A percentile compares a stretch with the other conserved stretches of the same genome.
These are phyloP conservation scores for Stylonectria norvegica DNA, from an alignment of 2,329 filamentous ascomycete species.

Conservation along the genomic window DNA sequence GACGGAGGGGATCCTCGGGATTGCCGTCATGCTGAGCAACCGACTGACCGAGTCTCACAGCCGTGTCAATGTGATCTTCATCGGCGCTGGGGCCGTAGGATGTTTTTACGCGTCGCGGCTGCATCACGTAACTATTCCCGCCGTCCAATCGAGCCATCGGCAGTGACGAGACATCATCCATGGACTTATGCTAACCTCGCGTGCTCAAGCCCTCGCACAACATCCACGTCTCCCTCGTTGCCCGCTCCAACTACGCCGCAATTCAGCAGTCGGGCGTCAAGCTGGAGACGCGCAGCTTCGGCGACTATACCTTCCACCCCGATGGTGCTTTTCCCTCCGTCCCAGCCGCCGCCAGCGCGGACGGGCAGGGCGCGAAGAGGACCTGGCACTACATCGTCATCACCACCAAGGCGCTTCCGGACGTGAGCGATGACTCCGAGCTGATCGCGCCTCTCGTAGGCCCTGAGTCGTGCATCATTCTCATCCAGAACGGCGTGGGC, in stretches of 20 bases:
- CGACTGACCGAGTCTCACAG: conserved; percentile 6
- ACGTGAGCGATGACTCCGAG: conserved; percentile 57
- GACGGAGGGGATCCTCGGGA: background rate
- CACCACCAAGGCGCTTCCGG: conserved; percentile 67
- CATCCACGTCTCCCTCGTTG: conserved; percentile 64
- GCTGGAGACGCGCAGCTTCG: conserved; percentile 63
- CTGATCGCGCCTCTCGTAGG: conserved; percentile 60
- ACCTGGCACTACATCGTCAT: conserved; percentile 62
- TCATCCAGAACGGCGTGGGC: conserved; percentile 70
- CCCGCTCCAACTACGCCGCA: conserved; percentile 68
- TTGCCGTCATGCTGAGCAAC: conserved; percentile 14
- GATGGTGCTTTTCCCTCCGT: conserved; percentile 61
- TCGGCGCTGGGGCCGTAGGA: conserved; percentile 68
- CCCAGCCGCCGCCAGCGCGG: conserved; percentile 45
- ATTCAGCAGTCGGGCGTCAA: conserved; percentile 60
- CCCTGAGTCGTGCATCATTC: conserved; percentile 54
- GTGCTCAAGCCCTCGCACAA: conserved; percentile 43
- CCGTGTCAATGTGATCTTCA: conserved; percentile 57
- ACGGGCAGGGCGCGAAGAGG: conserved; percentile 17
- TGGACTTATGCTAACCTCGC: conserved; percentile 8
- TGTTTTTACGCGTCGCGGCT: conserved; percentile 70
- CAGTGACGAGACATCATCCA: conserved; percentile 5
- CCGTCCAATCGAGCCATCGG: conserved; percentile 2
- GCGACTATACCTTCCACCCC: conserved; percentile 62
- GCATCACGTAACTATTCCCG: conserved; percentile 47